Base-by-base conservation (phyloP, 257 asterid species). In the Verbascum thapsus region DNA sequence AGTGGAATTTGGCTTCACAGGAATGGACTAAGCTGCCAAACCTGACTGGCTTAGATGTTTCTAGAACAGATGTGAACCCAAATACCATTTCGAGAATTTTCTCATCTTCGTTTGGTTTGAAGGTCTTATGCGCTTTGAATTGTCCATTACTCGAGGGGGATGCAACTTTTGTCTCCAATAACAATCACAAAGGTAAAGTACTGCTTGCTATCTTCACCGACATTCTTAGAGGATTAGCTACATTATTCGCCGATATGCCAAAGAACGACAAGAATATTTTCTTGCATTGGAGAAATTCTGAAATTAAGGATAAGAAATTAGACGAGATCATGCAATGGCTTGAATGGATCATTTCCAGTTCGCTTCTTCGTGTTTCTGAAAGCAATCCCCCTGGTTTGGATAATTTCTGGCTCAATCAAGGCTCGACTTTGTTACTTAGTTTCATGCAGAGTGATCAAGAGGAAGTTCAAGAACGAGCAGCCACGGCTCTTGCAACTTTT, bases 401-500 rank as follows among this genome's bases (percentile, higher is more conserved):
- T 74, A 76, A 70, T 48, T 89, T 89, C 75, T 89, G 96, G 96
- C 87, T 86, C 59, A 72, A 74, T 56, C 95, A 89, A 78, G 96
- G 96, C 52, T 79, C 94, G 35, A 34, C 62, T 67, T 76, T 89
- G 76, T 74, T 89, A 64, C 88, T 86, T 48, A 77, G 79, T 71
- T 78, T 82, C 80, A 74, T 81, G 90, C 95, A 72, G 72, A 89
- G 95, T 61, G 50, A 79, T 12, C 87, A 79, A 55, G 95, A 82
- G 79, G 96, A 89, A 74, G 91, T 89, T 72, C 94, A 86, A 75
- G 96, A 89, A 75, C 82, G 95, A 76, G 90, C 96, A 54, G 95
- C 94, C 40, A 82, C 88, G 2, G 96, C 88, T 61, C 82, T 89
- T 64, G 94, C 95, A 40, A 81, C 81, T 55, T 89, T 86, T 76